Conservation (phyloP, 176 grass and related monocot genomes). For the Phragmites australis region DNA sequence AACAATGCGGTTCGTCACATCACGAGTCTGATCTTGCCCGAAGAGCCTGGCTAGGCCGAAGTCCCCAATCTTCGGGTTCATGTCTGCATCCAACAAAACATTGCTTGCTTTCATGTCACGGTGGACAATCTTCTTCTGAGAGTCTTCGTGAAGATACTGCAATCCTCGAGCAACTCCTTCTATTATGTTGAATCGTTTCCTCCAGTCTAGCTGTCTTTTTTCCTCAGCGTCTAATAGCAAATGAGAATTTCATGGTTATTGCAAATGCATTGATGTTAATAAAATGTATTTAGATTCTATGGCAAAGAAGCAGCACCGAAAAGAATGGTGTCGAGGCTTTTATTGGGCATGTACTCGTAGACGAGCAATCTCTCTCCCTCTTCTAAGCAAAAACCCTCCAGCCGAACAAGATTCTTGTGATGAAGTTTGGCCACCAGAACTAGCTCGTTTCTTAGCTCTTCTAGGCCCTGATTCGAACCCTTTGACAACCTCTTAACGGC, state of each 20-base stretch:
- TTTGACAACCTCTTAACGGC: conserved; percentile 42
- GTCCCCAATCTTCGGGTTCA: conserved; percentile 50
- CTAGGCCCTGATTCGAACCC: conserved; percentile 33
- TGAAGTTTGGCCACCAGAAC: conserved; percentile 46
- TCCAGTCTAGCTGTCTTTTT: conserved; percentile 28
- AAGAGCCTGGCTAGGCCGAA: conserved; percentile 50
- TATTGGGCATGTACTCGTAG: conserved; percentile 46
- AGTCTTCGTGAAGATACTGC: conserved; percentile 54
- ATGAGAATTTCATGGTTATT: background rate
- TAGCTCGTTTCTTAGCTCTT: conserved; percentile 41
- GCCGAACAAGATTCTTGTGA: conserved; percentile 45
- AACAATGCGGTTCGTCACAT: conserved; percentile 19
- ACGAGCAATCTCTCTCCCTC: conserved; percentile 32
- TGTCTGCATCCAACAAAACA: conserved; percentile 25
- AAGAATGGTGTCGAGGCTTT: conserved; percentile 38
- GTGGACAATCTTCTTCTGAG: conserved; percentile 40
- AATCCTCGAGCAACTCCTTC: conserved; percentile 49
- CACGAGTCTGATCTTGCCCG: conserved; percentile 35
- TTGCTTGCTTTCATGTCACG: conserved; percentile 46
- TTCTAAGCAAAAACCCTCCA: conserved; percentile 38
- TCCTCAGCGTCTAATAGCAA: background rate
- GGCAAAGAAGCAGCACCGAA: background rate
- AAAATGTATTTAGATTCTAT: background rate
- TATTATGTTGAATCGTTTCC: conserved; percentile 39
- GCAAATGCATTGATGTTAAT: background rate